Base-by-base conservation (phyloP, 495 filamentous ascomycete genomes). In the Sporormia fimetaria region DNA sequence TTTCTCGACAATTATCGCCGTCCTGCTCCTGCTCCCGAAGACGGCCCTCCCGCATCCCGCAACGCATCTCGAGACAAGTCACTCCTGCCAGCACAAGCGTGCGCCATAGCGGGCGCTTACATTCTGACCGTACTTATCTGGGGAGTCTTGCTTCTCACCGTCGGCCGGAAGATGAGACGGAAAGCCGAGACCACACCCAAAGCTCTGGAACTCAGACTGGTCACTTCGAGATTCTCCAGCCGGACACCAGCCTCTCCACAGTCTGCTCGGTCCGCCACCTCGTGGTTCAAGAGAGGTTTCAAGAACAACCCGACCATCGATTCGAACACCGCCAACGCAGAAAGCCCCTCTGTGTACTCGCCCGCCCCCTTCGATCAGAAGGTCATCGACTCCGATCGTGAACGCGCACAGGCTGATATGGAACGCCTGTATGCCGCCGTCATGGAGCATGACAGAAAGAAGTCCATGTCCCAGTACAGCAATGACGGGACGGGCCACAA, bases 361-460 rank as follows among this genome's bases (percentile, higher is more conserved):
- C 66, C 73, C 37, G 59, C 65, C 21, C 76, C 72, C 8, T 76
- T 94, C 38, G 87, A 95, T 58, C 73, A 78, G 37, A 71, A 71
- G 29, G 73, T 92, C 21, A 70, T 94, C 20, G 71, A 78, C 24
- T 67, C 69, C 42, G 83, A 94, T 63, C 74, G 71, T 46, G 73
- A 69, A 47, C 71, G 75, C 59, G 74, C 79, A 55, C 78, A 87
- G 57, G 67, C 73, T 43, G 78, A 93, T 56, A 76, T 95, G 64
- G 85, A 90, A 57, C 77, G 83, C 58, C 75, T 95, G 52, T 95
- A 95, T 57, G 83, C 76, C 34, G 80, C 86, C 30, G 87, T 94
- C 44, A 80, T 93, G 81, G 83, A 83, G 62, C 81, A 88, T 36
- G 84, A 92, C 60, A 37, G n/a, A 29, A 43, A 44, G 45, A 54